phyloP scores from a whole-genome alignment of 2,329 filamentous ascomycete species.

The Keithomyces neogunnii region DNA sequence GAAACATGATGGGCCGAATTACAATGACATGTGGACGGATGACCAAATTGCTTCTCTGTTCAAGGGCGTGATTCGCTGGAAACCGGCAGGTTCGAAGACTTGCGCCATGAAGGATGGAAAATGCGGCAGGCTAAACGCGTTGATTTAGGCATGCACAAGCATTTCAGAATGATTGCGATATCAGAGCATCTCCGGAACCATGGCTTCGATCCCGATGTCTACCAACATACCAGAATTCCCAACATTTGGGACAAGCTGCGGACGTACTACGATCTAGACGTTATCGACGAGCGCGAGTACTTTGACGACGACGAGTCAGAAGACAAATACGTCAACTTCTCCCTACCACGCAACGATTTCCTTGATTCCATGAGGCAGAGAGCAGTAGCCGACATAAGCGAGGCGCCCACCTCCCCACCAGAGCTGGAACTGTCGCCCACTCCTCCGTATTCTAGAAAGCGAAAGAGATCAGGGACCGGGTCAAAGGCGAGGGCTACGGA shows the following conservation, averaged over 20 bases:
- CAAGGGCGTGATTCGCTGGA: conserved; percentile 89
- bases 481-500: conserved; percentile 32
- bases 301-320: conserved; percentile 50
- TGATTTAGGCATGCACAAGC: conserved; percentile 72
- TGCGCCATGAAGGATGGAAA: background rate
- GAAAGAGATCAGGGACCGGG: conserved; percentile 32
- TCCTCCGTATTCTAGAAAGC: conserved; percentile 29
- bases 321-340: conserved; percentile 58
- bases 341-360: conserved; percentile 43
- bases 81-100: conserved; percentile 69
- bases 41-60: conserved; percentile 90
- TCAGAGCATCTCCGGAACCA: conserved; percentile 72
- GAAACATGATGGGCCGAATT: conserved; percentile 15
- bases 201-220: conserved; percentile 62
- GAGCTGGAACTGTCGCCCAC: conserved; percentile 31
- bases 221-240: conserved; percentile 76
- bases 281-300: conserved; percentile 78
- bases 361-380: conserved; percentile 38
- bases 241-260: conserved; percentile 86
- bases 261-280: conserved; percentile 75
- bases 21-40: conserved; percentile 79
- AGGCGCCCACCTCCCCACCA: conserved; percentile 38
- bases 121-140: background rate
- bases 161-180: conserved; percentile 86
- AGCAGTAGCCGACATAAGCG: conserved; percentile 35